Percentiles rank a stretch among this genome's conserved stretches.
Evolutionary conservation across 179 eudicot species (phyloP).

Genomic region (Spergularia azorica): DNA sequence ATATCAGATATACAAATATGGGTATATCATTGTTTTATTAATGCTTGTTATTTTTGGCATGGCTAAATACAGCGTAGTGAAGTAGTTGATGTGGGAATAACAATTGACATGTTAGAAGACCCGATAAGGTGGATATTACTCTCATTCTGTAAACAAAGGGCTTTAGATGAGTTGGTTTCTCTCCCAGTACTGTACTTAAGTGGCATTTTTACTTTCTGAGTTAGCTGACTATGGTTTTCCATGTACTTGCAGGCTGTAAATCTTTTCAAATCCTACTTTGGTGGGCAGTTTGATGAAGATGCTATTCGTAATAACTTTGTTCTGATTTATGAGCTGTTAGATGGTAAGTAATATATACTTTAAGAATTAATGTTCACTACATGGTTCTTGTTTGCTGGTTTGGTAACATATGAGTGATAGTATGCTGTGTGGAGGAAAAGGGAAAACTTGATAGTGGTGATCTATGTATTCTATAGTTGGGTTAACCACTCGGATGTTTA

Average conservation of each 20-base stretch:
- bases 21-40: too few species aligned
- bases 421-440: neutral
- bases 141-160: neutral
- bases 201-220: neutral
- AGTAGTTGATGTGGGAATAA: neutral
- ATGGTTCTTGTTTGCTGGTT: neutral
- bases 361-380: neutral
- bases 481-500: neutral
- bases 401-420: neutral
- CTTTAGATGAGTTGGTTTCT: neutral
- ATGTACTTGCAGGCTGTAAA: constrained; percentile 75
- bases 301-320: constrained; percentile 98
- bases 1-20: too few species aligned
- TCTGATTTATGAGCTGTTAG: constrained; percentile 90
- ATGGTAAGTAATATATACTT: constrained; percentile 58
- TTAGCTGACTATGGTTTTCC: constrained; percentile 21
- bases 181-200: neutral
- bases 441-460: neutral
- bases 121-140: neutral
- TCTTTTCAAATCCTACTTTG: constrained; percentile 95
- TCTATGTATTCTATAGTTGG: neutral
- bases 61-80: neutral
- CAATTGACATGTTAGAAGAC: neutral
- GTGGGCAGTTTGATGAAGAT: constrained; percentile 98
- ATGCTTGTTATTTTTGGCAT: neutral